Conservation (phyloP, 768 basidiomycete species). For the Suillus brevipes region DNA sequence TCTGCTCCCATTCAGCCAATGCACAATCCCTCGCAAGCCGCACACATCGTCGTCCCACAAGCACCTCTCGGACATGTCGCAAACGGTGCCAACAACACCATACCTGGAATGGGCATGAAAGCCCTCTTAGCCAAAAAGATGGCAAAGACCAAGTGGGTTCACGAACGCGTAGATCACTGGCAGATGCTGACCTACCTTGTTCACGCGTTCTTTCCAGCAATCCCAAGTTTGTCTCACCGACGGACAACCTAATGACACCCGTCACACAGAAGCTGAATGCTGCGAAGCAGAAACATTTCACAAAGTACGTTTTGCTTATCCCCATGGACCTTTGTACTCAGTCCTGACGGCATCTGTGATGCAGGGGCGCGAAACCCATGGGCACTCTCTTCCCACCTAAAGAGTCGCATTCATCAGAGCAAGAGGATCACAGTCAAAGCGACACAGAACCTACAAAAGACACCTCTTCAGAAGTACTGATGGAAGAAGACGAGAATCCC, state of each 20-base stretch:
- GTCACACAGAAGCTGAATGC: conserved; percentile 89
- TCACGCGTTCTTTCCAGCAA: conserved; percentile 53
- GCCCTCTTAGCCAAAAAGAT: conserved; percentile 92
- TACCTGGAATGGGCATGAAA: conserved; percentile 81
- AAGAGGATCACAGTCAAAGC: conserved; percentile 35
- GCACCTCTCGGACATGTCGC: conserved; percentile 74
- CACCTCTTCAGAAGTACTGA: conserved; percentile 27
- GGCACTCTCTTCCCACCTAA: conserved; percentile 57
- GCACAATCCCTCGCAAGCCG: conserved; percentile 82
- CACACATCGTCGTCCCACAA: conserved; percentile 74
- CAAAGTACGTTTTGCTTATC: conserved; percentile 57
- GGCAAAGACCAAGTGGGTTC: conserved; percentile 80
- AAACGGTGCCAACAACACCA: conserved; percentile 52
- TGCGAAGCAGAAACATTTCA: conserved; percentile 91
- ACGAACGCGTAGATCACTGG: background rate
- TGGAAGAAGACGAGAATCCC: conserved; percentile 69
- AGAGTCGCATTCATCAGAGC: conserved; percentile 30
- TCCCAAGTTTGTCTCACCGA: conserved; percentile 86
- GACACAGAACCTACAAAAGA: conserved; percentile 41
- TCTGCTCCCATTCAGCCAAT: conserved; percentile 72
- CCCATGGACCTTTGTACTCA: conserved; percentile 8
- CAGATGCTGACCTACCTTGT: conserved; percentile 9
- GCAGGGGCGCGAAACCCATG: conserved; percentile 61
- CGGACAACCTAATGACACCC: conserved; percentile 93
- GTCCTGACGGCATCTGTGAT: conserved; percentile 3